Base-by-base conservation (phyloP, 495 filamentous ascomycete genomes). In the Staphylotrichum longicolle region DNA sequence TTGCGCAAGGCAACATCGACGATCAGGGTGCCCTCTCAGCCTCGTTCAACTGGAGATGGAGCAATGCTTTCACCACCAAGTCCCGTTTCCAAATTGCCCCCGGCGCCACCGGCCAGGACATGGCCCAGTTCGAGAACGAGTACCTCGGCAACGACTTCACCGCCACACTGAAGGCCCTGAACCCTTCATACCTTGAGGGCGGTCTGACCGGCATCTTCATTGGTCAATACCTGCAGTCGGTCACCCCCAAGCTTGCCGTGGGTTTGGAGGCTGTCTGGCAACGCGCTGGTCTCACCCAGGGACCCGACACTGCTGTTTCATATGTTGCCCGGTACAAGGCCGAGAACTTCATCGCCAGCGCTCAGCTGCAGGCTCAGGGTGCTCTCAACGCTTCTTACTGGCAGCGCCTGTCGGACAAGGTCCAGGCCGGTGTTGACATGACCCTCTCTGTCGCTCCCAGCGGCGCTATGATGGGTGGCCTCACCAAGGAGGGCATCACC, bases 251-350 rank as follows among this genome's bases (percentile, higher is more conserved):
- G 57, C 82, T 99, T 61, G 85, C 94, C 30, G 81, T 99, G 49
- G 95, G 95, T 66, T 78, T 97, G 55, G 93, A 99, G 73, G 86
- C 89, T 39, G 87, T 98, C 70, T 97, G 91, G 93, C 93, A 96
- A 77, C 90, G 92, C 65, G 78, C 84, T 32, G 88, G 85, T 30
- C 77, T 91, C 55, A 87, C 83, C 66, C 80, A 90, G 68, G 87
- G 88, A 14, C 94, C 95, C 8, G 90, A 96, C 70, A 87, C 90
- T 12, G 85, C 87, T 52, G 71, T 96, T 40, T 93, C 90, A 12
- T 99, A 98, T 76, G 88, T 85, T 67, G 93, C 86, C 62, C 86
- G 88, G 71, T 99, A 98, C 79, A 93, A 89, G 80, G 82, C 88
- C 20, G 80, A 85, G 32, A 91, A 96, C 66, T 99, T 92, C 91